A percentile compares a stretch with the other conserved stretches of the same genome.
phyloP scores from a whole-genome alignment of 2,329 filamentous ascomycete species.

The Sarocladium kiliense region DNA sequence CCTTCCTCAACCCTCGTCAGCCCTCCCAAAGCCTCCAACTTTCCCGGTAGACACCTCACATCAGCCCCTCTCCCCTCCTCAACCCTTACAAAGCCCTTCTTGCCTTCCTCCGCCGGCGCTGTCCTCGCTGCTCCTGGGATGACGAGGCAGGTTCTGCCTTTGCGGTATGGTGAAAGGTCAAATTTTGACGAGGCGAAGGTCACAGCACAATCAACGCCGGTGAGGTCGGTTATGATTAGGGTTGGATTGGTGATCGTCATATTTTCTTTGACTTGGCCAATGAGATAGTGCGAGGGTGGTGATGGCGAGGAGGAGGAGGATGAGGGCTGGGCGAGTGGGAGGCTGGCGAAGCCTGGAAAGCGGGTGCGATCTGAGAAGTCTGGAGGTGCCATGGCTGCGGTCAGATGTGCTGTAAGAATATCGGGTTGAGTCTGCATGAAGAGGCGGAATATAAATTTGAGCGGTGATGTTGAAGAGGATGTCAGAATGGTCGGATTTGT shows the following conservation, averaged over 20 bases:
- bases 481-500: not conserved
- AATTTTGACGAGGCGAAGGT: slow-evolving; percentile 36
- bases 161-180: slow-evolving; percentile 30
- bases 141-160: slow-evolving; percentile 31
- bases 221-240: slow-evolving; percentile 36
- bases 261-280: slow-evolving; percentile 41
- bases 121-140: slow-evolving; percentile 29
- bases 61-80: slow-evolving; percentile 22
- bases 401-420: not conserved
- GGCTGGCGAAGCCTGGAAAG: slow-evolving; percentile 26
- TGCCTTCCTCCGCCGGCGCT: slow-evolving; percentile 26
- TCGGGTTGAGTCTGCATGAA: not conserved
- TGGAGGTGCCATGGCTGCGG: not conserved
- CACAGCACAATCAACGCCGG: slow-evolving; percentile 36
- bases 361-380: not conserved
- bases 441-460: not conserved
- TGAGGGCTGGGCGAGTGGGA: slow-evolving; percentile 27
- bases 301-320: slow-evolving; percentile 22
- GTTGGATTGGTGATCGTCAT: slow-evolving; percentile 46
- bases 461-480: not conserved
- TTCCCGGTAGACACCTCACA: slow-evolving; percentile 28
- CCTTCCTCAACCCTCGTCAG: not conserved
- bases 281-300: slow-evolving; percentile 22
- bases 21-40: not conserved
- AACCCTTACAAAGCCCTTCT: slow-evolving; percentile 34